Conservation (phyloP, 192 early-diverging fungal species). For the Coemansia sp. region DNA sequence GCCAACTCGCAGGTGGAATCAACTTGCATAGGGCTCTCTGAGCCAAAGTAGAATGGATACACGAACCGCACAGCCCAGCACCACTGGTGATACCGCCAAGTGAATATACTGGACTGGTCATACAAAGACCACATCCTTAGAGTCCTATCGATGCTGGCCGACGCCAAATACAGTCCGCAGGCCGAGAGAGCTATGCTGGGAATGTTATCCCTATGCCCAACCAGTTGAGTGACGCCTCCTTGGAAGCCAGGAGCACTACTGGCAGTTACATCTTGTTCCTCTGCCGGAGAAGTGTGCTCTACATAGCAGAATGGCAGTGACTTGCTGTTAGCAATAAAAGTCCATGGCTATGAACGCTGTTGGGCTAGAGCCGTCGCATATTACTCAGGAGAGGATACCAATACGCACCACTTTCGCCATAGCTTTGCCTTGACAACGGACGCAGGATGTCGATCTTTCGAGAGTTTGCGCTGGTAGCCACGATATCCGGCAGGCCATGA, state of each 20-base stretch:
- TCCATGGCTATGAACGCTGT: background rate
- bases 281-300: background rate
- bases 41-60: constrained; percentile 37
- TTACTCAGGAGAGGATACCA: background rate
- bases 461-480: constrained; percentile 46
- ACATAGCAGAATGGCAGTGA: background rate
- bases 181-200: constrained; percentile 35
- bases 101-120: constrained; percentile 9
- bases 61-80: constrained; percentile 44
- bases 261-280: background rate
- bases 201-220: constrained; percentile 26
- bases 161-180: constrained; percentile 31
- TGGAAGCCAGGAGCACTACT: constrained; percentile 1
- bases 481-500: background rate
- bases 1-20: background rate
- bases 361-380: background rate
- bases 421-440: background rate
- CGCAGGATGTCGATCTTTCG: constrained; percentile 20
- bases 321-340: background rate
- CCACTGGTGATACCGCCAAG: constrained; percentile 20
- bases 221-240: constrained; percentile 5
- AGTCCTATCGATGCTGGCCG: constrained; percentile 42
- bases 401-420: background rate
- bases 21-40: background rate
- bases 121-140: constrained; percentile 32